Evolutionary conservation across 768 basidiomycete genomes (phyloP).

Genomic region (Tephrocybe sp.): DNA sequence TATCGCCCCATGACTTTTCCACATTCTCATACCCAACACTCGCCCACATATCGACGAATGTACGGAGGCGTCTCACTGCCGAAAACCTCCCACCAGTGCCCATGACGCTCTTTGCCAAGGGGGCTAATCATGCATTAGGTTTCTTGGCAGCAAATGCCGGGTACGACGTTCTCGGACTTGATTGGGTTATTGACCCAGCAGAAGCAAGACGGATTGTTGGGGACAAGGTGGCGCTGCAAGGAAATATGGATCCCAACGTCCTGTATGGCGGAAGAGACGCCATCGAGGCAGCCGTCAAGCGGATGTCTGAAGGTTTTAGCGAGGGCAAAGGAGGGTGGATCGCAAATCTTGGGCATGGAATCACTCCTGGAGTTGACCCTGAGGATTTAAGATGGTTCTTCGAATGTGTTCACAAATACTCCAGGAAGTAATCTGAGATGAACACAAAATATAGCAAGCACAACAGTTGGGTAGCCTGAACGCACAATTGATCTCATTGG

Average conservation of each 20-base stretch:
- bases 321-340: conserved; percentile 81
- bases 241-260: conserved; percentile 88
- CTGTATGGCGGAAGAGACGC: conserved; percentile 84
- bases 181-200: conserved; percentile 84
- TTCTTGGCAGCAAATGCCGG: conserved; percentile 58
- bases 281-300: conserved; percentile 82
- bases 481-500: not conserved
- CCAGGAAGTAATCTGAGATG: conserved; percentile 22
- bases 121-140: conserved; percentile 73
- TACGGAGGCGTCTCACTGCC: conserved; percentile 54
- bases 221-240: conserved; percentile 72
- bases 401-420: conserved; percentile 85
- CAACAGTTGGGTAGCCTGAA: not conserved
- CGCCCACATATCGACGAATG: conserved; percentile 65
- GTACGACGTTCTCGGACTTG: conserved; percentile 88
- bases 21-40: conserved; percentile 83
- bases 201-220: conserved; percentile 66
- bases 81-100: conserved; percentile 61
- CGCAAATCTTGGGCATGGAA: conserved; percentile 95
- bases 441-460: not conserved
- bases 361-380: conserved; percentile 93
- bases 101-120: conserved; percentile 94
- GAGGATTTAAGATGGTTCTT: conserved; percentile 92
- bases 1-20: conserved; percentile 84
- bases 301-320: conserved; percentile 77